Evolutionary conservation across 495 filamentous ascomycete species (phyloP), one percentile per base, ranked within the genome.

Genomic region (Wilcoxina mikolae): DNA sequence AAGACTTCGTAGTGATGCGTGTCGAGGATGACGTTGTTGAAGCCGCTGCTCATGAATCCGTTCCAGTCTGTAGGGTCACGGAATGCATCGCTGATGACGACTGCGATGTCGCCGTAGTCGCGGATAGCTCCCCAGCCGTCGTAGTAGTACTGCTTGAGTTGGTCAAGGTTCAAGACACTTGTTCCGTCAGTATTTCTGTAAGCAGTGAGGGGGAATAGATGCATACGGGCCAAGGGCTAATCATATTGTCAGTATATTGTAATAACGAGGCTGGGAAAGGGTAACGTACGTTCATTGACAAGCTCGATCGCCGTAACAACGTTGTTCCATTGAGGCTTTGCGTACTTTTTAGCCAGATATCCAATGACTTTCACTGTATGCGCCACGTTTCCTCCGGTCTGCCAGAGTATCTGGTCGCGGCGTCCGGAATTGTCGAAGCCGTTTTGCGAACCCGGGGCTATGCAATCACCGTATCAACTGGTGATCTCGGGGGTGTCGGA

Each of bases 351-450:
- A 9, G 77, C 73, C 25, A 89, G 71, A 11, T 60, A 71, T n/a
- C 73, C 51, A 23, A 87, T 69, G 11, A 81, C 80, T 23, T 67
- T 64, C 35, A 84, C 57, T 0, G 81, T 84, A 39, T 77, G 67
- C 2, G 68, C 39, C 10, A 80, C 74, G 10, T 73, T 82, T 58
- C 76, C 62, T 17, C 44, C 5, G 35, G 73, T 66, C 52, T 75
- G 74, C 84, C 83, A 87, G 10, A 74, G 60, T 38, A 87, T 75
- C 4, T 69, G 53, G n/a, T 82, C 85, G 56, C 75, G 75, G 51
- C 72, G 71, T 7, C 84, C 84, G 42, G 73, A 78, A 67, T 88
- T 87, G 65, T 87, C 86, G 65, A 86, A 87, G 17, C 85, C 85
- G 59, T 90, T 90, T 64, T 90, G 85, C 23, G 78, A 83, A 9